Conservation (phyloP, 1,139 yeast species). For the Diutina rugosa region DNA sequence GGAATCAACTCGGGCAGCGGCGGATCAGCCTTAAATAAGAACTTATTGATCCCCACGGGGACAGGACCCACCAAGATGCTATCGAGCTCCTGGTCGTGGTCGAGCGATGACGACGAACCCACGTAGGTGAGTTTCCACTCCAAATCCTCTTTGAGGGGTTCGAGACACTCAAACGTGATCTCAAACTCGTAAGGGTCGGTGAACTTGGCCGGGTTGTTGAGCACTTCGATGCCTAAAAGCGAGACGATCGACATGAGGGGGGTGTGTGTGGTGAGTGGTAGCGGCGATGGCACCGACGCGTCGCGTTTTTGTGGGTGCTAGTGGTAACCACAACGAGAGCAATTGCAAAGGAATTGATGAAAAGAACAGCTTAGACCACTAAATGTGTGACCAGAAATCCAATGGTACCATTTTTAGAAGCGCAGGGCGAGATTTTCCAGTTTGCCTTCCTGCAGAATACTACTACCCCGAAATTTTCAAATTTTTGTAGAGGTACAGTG, state of each 20-base stretch:
- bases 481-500: neutral
- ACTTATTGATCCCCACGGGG: slow-evolving; percentile 93
- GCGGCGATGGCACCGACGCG: neutral
- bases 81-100: slow-evolving; percentile 94
- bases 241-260: slow-evolving; percentile 81
- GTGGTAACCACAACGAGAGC: neutral
- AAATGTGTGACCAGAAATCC: neutral
- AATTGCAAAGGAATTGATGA: too few relatives aligned
- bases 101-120: slow-evolving; percentile 84
- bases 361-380: too few relatives aligned
- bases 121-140: slow-evolving; percentile 98
- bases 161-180: slow-evolving; percentile 92
- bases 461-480: neutral
- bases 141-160: slow-evolving; percentile 81
- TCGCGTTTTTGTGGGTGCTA: neutral
- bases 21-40: slow-evolving; percentile 88
- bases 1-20: slow-evolving; percentile 95
- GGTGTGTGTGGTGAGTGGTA: neutral
- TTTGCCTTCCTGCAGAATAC: neutral
- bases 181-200: slow-evolving; percentile 91
- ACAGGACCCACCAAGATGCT: slow-evolving; percentile 95
- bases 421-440: too few relatives aligned
- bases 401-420: neutral
- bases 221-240: slow-evolving; percentile 77
- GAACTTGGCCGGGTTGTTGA: slow-evolving; percentile 92